Evolutionary conservation across 2,329 filamentous ascomycete species (phyloP), one percentile per base, ranked within the genome.

Genomic region (Diaporthe amygdali): DNA sequence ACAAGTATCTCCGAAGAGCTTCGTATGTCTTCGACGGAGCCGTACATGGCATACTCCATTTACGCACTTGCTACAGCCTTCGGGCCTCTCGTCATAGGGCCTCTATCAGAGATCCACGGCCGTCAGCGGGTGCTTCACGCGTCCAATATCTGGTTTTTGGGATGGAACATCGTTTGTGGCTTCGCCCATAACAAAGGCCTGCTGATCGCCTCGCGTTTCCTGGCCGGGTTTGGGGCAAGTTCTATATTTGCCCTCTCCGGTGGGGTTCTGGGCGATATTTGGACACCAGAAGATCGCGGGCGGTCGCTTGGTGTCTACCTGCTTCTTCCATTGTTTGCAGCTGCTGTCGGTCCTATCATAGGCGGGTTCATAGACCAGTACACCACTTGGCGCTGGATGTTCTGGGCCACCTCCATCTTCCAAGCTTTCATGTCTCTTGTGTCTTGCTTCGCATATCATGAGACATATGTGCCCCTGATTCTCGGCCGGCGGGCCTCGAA

Each of bases 81-180:
- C 56, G 85, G 84, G 0, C 84, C 84, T 0, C 77, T 86, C 1
- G 37, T 85, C 5, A 80, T 85, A 3, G 84, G 82, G 0, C 84
- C 84, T 0, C 70, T 86, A 6, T 86, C 86, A 0, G 87, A 89
- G 71, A 78, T 87, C 0, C 88, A 84, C 66, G 87, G 86, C 0
- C 77, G 87, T 0, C 76, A 81, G 61, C 73, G 73, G 0, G 76
- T 88, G 12, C 76, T 86, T 6, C 84, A 86, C 49, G 66, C 75
- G 0, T 82, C 83, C 1, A 89, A 86, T 70, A 44, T 86, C 1
- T 82, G 85, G 81, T 88, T 89, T 75, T 76, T 89, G 2, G 70
- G 83, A 47, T 87, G 86, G 82, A 86, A 86, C 73, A 72, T 87
- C 9, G 78, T 80, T 2, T 86, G 84, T 70, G 81, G 84, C 3